Conservation (phyloP, 768 basidiomycete species). For the Auriculariales sp. region DNA sequence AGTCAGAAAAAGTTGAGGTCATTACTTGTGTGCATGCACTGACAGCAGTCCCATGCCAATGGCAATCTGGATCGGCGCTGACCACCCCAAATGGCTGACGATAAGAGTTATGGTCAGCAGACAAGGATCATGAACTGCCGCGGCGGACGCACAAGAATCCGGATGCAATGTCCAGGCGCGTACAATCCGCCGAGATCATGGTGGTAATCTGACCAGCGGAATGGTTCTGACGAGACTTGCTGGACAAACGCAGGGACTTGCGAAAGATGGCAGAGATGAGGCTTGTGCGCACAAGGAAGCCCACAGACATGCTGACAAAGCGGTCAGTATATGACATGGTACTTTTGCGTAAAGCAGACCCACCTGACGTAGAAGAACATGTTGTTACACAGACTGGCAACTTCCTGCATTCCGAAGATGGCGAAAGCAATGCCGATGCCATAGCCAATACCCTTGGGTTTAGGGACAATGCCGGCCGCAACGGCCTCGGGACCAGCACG, state of each 20-base stretch:
- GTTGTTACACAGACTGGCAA: conserved; percentile 5
- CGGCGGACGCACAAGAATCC: conserved; percentile 19
- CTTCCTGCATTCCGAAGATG: conserved; percentile 48
- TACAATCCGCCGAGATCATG: conserved; percentile 51
- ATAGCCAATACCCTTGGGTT: conserved; percentile 39
- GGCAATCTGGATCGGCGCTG: conserved; percentile 22
- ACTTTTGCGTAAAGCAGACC: neutral
- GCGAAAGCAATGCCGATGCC: conserved; percentile 47
- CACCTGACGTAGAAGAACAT: conserved; percentile 2
- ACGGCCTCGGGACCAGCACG: conserved; percentile 23
- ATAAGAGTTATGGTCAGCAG: no score
- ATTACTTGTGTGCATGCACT: conserved; percentile 7
- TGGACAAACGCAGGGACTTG: conserved; percentile 54
- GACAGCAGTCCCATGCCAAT: conserved; percentile 46
- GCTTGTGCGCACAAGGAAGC: conserved; percentile 17
- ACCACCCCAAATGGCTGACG: neutral
- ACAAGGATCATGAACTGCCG: no score
- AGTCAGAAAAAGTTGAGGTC: neutral
- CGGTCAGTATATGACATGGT: neutral
- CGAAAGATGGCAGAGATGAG: conserved; percentile 37
- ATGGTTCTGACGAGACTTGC: conserved; percentile 29
- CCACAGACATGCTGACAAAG: neutral
- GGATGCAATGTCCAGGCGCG: conserved; percentile 36
- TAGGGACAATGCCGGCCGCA: conserved; percentile 13
- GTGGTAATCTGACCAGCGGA: conserved; percentile 58